Base-by-base conservation (phyloP, 2,329 filamentous ascomycete species). In the Phaeosphaeria sp. region DNA sequence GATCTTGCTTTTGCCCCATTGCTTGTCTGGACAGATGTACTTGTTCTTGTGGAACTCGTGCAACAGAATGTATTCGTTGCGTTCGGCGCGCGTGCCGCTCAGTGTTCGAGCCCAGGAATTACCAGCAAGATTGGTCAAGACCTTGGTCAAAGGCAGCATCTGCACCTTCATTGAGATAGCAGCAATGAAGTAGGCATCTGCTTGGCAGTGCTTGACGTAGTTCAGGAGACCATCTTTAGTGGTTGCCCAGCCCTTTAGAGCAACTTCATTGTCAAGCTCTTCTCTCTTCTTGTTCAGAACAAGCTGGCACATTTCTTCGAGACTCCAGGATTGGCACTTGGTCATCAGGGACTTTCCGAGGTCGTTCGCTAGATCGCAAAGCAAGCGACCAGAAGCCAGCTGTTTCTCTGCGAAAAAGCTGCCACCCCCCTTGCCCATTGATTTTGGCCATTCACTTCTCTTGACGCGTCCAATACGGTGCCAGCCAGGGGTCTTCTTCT, bases 21-120 rank as follows among this genome's bases (percentile, higher is more conserved):
- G 89, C 79, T 99, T 99, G 80, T 99, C 96, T 0, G 95, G 95
- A 74, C 93, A 97, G 59, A 99, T 97, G 74, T 96, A 99, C 78
- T 97, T 98, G 79, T 95, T 97, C 61, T 91, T 89, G 75, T 97
- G 87, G 74, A 99, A 99, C 72, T 98, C 94, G 69, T 99, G 95
- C 5, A 99, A 86, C 74, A 99, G 74, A 92, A 99, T 99, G 84
- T 97, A 99, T 80, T 99, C 95, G 79, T 99, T 99, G 36, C 95
- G 91, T 81, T 99, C 95, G 8, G 95, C 95, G 74, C 95, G 90
- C 20, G 95, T 99, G 77, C 95, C 95, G 39, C 92, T 97, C 42
- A 99, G 82, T 2, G 95, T 99, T 74, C 95, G 89, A 53, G 94
- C 94, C 95, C 95, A 99, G 1, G 95, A 98, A 78, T 99, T 99